A percentile compares a stretch with the other conserved stretches of the same genome.
Conservation (phyloP, 163 green algal species). For the Chlorella variabilis region DNA sequence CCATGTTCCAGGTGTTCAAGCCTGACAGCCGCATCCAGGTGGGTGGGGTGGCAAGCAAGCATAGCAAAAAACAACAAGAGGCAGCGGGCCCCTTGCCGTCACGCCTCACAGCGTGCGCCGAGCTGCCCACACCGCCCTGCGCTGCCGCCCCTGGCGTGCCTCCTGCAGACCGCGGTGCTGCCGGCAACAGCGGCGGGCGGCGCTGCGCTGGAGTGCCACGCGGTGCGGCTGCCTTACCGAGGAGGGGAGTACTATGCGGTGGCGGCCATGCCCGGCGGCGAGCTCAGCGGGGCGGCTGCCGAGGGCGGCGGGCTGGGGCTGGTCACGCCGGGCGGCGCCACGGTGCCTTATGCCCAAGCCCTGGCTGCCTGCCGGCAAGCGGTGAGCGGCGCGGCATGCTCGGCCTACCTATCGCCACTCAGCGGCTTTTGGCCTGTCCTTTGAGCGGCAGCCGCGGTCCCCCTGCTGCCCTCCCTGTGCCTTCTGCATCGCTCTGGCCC, state of each 20-base stretch:
- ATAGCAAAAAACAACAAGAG: too few species aligned
- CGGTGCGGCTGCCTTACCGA: conserved; percentile 37
- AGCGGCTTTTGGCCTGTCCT: not conserved
- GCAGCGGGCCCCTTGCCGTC: too few species aligned
- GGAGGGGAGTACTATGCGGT: conserved; percentile 10
- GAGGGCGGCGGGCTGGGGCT: not conserved
- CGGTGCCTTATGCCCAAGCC: not conserved
- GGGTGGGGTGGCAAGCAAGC: too few species aligned
- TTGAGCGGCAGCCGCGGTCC: too few species aligned
- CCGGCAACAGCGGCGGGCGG: not conserved
- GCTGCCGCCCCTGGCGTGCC: too few species aligned
- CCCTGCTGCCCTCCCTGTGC: too few species aligned
- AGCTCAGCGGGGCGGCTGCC: not conserved
- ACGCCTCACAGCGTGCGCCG: too few species aligned
- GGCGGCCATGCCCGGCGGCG: conserved; percentile 24
- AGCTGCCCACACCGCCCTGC: too few species aligned
- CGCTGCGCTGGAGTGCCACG: not conserved
- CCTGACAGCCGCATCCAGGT: not conserved
- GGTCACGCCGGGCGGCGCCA: not conserved
- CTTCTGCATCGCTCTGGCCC: too few species aligned
- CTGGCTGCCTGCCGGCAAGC: conserved; percentile 10
- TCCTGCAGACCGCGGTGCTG: conserved; percentile 8
- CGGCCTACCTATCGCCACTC: too few species aligned
- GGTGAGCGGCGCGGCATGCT: conserved; percentile 2
- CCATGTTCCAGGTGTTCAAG: conserved; percentile 24